Conservation (phyloP, 2,329 filamentous ascomycete genomes). For the Colletotrichum echinochloae region DNA sequence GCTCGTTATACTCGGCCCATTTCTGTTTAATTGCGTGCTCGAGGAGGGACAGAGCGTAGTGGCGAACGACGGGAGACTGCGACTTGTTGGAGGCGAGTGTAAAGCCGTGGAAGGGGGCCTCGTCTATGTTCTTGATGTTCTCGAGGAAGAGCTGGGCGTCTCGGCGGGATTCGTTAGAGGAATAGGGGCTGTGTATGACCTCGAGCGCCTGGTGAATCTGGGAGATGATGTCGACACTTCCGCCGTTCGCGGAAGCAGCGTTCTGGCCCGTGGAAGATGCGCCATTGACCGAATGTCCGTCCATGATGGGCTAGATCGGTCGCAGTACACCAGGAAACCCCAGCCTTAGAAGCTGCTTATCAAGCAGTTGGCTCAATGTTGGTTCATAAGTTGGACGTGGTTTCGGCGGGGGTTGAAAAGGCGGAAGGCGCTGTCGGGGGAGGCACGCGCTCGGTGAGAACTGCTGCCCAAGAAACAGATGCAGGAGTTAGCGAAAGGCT, state of each 20-base stretch:
- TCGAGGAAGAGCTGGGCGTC: slow-evolving; percentile 90
- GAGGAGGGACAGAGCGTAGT: slow-evolving; percentile 92
- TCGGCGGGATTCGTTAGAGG: slow-evolving; percentile 82
- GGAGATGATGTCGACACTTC: slow-evolving; percentile 62
- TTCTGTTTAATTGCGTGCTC: slow-evolving; percentile 90
- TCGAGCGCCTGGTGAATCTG: slow-evolving; percentile 87
- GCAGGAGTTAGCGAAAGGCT: slow-evolving; percentile 19
- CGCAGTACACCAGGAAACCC: slow-evolving; percentile 27
- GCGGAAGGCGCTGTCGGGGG: slow-evolving; percentile 6
- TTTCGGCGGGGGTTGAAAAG: slow-evolving; percentile 6
- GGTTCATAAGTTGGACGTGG: slow-evolving; percentile 26
- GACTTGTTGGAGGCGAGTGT: slow-evolving; percentile 79
- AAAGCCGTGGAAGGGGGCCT: slow-evolving; percentile 89
- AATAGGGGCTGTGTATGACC: slow-evolving; percentile 85
- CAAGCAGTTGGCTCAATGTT: slow-evolving; percentile 30
- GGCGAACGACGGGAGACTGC: slow-evolving; percentile 85
- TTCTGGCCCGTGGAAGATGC: slow-evolving; percentile 39
- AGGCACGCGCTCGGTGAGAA: slow-evolving; percentile 22
- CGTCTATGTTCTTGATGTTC: slow-evolving; percentile 79
- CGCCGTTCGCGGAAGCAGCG: slow-evolving; percentile 50
- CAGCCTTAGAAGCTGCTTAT: slow-evolving; percentile 29
- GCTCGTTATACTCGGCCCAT: slow-evolving; percentile 78
- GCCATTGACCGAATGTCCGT: slow-evolving; percentile 50
- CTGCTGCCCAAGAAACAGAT: slow-evolving; percentile 31
- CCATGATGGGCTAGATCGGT: slow-evolving; percentile 46